A percentile compares a stretch with the other conserved stretches of the same genome.
These are phyloP conservation scores for Diaporthe sp. DNA, from an alignment of 2,329 filamentous ascomycete species.

Conservation along the genomic window DNA sequence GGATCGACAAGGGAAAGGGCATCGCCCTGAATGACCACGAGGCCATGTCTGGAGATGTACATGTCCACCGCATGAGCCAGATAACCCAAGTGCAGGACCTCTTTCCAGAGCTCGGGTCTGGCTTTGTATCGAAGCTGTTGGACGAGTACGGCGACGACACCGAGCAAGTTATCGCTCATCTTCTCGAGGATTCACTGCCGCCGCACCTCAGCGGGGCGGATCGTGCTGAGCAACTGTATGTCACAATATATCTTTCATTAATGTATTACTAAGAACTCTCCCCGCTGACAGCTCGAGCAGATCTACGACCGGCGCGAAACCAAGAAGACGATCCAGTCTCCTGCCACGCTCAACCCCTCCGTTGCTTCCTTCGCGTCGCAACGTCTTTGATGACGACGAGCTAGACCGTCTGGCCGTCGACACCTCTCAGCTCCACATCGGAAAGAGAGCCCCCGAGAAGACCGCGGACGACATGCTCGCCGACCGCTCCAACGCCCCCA, in stretches of 20 bases:
- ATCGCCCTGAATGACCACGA: conserved; percentile 53
- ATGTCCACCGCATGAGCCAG: conserved; percentile 86
- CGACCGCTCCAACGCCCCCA: conserved; percentile 74
- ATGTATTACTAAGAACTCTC: conserved; percentile 12
- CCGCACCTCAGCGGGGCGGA: conserved; percentile 75
- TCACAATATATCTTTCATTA: conserved; percentile 40
- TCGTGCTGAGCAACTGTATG: conserved; percentile 73
- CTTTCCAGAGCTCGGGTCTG: conserved; percentile 88
- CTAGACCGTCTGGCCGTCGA: conserved; percentile 79
- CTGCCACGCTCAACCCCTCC: conserved; percentile 72
- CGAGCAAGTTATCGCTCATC: conserved; percentile 84
- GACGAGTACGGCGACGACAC: conserved; percentile 83
- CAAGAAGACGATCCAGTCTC: conserved; percentile 53
- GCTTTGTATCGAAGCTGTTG: conserved; percentile 83
- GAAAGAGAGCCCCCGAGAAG: conserved; percentile 73
- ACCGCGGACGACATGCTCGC: conserved; percentile 81
- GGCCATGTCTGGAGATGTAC: conserved; percentile 65
- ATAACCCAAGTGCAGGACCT: conserved; percentile 94
- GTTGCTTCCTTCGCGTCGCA: conserved; percentile 71
- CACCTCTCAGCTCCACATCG: conserved; percentile 80
- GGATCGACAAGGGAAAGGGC: conserved; percentile 76
- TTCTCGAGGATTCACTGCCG: conserved; percentile 84
- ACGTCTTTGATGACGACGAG: conserved; percentile 85
- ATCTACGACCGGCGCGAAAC: conserved; percentile 44
- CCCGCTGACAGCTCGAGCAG: conserved; percentile 46